Conservation (phyloP, 345 rosid genomes). For the Cardamine resedifolia region DNA sequence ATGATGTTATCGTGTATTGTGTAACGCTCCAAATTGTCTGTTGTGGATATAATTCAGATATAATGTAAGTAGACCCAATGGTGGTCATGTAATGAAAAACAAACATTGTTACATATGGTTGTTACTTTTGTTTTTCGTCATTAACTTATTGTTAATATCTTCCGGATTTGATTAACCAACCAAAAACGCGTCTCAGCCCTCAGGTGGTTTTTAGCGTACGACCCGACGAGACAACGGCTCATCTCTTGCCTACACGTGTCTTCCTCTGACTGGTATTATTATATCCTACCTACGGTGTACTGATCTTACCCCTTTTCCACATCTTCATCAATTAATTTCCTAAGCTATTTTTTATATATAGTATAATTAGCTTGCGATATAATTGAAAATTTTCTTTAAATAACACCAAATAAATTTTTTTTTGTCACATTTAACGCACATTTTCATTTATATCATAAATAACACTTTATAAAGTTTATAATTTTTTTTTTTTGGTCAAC, state of each 20-base stretch:
- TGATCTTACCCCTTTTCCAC: not conserved
- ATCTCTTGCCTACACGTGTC: constrained; percentile 24
- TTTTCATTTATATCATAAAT: too few relatives aligned
- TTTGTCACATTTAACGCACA: too few relatives aligned
- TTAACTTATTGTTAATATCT: not conserved
- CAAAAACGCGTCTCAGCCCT: constrained; percentile 17
- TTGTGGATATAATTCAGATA: not conserved
- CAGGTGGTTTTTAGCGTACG: constrained; percentile 32
- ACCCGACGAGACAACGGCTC: constrained; percentile 7
- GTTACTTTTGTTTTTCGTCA: not conserved
- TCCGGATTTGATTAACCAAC: not conserved
- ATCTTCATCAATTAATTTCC: not conserved
- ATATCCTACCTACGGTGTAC: not conserved
- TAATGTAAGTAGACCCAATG: not conserved
- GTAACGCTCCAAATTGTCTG: not conserved
- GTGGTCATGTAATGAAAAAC: not conserved
- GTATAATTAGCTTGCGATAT: too few relatives aligned
- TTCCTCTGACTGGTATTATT: not conserved
- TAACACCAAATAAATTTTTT: too few relatives aligned
- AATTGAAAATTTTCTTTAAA: too few relatives aligned
- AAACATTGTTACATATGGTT: not conserved
- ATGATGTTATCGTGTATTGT: not conserved
- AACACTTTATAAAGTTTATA: too few relatives aligned
- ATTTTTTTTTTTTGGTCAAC: too few relatives aligned
- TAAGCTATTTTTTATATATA: too few relatives aligned